A percentile compares a stretch with the other conserved stretches of the same genome.
Evolutionary conservation across 1,284 basidiomycete species (phyloP).

Genomic region (Acaromyces ingoldii): DNA sequence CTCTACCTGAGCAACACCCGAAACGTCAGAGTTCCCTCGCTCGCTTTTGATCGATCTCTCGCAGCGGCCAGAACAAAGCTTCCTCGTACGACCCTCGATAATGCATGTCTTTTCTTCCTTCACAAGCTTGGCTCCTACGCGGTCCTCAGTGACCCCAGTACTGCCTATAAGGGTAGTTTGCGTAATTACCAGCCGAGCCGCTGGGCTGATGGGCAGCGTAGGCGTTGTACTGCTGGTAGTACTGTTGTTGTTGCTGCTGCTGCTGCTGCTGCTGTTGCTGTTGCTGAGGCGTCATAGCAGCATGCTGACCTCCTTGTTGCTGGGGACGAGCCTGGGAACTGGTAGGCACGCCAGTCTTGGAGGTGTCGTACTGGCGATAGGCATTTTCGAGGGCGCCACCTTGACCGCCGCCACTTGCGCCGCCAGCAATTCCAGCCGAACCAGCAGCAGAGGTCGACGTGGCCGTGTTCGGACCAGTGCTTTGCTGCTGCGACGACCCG

Average conservation of each 20-base stretch:
- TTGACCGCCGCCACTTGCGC: background rate
- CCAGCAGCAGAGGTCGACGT: background rate
- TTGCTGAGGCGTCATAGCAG: slow-evolving; percentile 6
- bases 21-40: no score
- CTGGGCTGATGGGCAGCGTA: slow-evolving; percentile 39
- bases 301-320: slow-evolving; percentile 11
- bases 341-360: background rate
- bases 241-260: slow-evolving; percentile 42
- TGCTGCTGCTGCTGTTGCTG: slow-evolving; percentile 17
- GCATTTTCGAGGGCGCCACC: slow-evolving; percentile 6
- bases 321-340: background rate
- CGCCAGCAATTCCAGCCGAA: background rate
- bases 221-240: slow-evolving; percentile 45
- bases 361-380: slow-evolving; percentile 6
- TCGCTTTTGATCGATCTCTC: no score
- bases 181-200: slow-evolving; percentile 34
- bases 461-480: slow-evolving; percentile 9
- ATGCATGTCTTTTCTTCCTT: no score
- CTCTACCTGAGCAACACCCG: no score
- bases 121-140: no score
- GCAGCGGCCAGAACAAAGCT: no score
- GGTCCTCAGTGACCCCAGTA: slow-evolving; percentile 41
- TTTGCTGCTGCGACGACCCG: slow-evolving; percentile 2
- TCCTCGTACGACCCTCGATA: no score
- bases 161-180: slow-evolving; percentile 36